Evolutionary conservation across 2,329 filamentous ascomycete genomes (phyloP), one percentile per base, ranked within the genome.

Genomic region (Penicillium italicum): DNA sequence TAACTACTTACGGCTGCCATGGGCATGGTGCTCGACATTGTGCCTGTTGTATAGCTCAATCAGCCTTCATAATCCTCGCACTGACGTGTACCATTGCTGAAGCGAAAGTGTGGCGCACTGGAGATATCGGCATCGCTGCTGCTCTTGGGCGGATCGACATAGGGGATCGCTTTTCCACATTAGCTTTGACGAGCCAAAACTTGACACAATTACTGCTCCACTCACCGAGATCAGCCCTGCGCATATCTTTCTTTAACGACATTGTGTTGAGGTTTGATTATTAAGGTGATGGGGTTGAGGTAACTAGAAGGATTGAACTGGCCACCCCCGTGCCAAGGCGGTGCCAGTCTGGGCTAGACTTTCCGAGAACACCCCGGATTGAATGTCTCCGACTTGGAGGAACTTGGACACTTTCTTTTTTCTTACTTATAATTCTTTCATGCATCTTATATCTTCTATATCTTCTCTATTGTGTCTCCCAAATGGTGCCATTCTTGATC

Each of bases 21-120:
- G 56, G 93, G 93, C 70, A 97, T 80, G 34, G 92, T 95, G 69
- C 87, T 93, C 50, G 82, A 79, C 77, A 87, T 80, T 46, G 83
- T 84, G 66, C 81, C 82, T 83, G 38, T 53, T 33, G 26, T 12
- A 57, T 42, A 56, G 12, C 18, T 34, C 14, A 30, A 49, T 72
- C 55, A 72, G 61, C 48, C 46, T 38, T 30, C 14, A 24, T 3
- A 7, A 11, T 26, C 8, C 31, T 18, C 3, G 20, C 11, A 38
- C n/a, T 41, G 41, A 43, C 14, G 28, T 3, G 20, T 42, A 16
- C 14, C 26, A 36, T 30, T 36, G 44, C 18, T n/a, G 28, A 22
- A 43, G 14, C 9, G 20, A 30, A 48, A 50, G 54, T 40, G 28
- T 82, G 79, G 53, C 87, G 81, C 90, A 75, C 88, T 87, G 50